Conservation (phyloP, 1,139 yeast species). For the Chernovozyma aurita region DNA sequence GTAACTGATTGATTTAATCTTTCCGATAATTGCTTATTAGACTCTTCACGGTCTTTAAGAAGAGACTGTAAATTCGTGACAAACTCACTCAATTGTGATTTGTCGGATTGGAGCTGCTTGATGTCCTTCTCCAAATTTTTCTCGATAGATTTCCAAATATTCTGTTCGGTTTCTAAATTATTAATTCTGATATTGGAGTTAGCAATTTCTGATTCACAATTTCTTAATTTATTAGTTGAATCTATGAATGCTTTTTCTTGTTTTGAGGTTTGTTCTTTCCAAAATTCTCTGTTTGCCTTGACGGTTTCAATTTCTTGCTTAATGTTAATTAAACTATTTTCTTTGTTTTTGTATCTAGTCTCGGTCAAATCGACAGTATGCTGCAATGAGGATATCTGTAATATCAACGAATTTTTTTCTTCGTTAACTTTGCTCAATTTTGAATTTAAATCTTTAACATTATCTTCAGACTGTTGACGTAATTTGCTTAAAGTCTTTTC, state of each 20-base stretch:
- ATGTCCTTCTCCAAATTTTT: slow-evolving; percentile 53
- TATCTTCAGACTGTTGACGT: slow-evolving; percentile 23
- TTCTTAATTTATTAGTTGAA: slow-evolving; percentile 54
- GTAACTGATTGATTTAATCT: slow-evolving; percentile 49
- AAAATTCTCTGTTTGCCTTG: slow-evolving; percentile 35
- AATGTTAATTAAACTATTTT: slow-evolving; percentile 38
- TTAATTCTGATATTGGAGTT: slow-evolving; percentile 43
- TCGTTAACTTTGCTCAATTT: slow-evolving; percentile 23
- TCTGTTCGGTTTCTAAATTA: slow-evolving; percentile 53
- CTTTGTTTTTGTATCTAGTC: slow-evolving; percentile 26
- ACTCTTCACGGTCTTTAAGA: slow-evolving; percentile 58
- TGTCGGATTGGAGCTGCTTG: slow-evolving; percentile 52
- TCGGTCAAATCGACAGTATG: slow-evolving; percentile 34
- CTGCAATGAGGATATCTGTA: slow-evolving; percentile 26
- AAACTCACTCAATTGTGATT: slow-evolving; percentile 53
- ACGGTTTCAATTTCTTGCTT: slow-evolving; percentile 46
- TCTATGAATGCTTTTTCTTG: slow-evolving; percentile 52
- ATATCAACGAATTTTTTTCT: slow-evolving; percentile 27
- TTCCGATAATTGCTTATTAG: slow-evolving; percentile 47
- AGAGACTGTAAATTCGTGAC: slow-evolving; percentile 60
- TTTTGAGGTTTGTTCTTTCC: slow-evolving; percentile 53
- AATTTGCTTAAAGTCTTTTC: slow-evolving; percentile 27
- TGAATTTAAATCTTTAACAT: slow-evolving; percentile 21
- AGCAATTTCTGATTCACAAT: slow-evolving; percentile 49
- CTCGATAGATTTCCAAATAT: slow-evolving; percentile 47